Conservation (phyloP, 2,329 filamentous ascomycete genomes). For the Tothia fuscella region DNA sequence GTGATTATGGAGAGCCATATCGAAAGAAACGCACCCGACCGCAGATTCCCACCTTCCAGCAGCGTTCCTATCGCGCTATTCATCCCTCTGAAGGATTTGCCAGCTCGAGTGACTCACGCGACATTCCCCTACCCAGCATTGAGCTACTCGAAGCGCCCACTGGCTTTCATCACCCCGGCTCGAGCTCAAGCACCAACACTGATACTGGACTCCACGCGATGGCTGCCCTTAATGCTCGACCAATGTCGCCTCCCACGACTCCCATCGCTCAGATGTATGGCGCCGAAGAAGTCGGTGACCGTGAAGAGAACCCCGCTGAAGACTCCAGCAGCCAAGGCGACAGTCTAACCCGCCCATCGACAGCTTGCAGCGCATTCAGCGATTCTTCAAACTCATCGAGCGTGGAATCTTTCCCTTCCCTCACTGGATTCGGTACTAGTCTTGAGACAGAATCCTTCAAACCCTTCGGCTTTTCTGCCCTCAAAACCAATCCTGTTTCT, state of each 20-base stretch:
- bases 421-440: conserved; percentile 36
- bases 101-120: background rate
- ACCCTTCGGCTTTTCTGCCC: conserved; percentile 38
- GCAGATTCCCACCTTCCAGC: background rate
- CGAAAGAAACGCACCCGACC: conserved; percentile 4
- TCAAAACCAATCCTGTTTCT: conserved; percentile 18
- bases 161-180: background rate
- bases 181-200: background rate
- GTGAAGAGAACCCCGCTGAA: conserved; percentile 2
- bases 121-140: conserved; percentile 36
- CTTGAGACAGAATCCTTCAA: conserved; percentile 48
- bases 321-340: conserved; percentile 23
- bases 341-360: conserved; percentile 42
- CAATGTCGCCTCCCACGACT: conserved; percentile 36
- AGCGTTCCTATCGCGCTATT: conserved; percentile 6
- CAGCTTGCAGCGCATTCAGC: conserved; percentile 46
- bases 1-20: conserved; percentile 1
- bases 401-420: conserved; percentile 43
- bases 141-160: conserved; percentile 31
- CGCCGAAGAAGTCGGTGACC: conserved; percentile 2
- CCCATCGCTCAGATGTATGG: conserved; percentile 28
- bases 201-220: background rate
- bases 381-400: conserved; percentile 51
- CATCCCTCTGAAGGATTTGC: background rate
- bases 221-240: background rate